Base-by-base conservation (phyloP, 495 filamentous ascomycete genomes). In the Filosporella fistucella region DNA sequence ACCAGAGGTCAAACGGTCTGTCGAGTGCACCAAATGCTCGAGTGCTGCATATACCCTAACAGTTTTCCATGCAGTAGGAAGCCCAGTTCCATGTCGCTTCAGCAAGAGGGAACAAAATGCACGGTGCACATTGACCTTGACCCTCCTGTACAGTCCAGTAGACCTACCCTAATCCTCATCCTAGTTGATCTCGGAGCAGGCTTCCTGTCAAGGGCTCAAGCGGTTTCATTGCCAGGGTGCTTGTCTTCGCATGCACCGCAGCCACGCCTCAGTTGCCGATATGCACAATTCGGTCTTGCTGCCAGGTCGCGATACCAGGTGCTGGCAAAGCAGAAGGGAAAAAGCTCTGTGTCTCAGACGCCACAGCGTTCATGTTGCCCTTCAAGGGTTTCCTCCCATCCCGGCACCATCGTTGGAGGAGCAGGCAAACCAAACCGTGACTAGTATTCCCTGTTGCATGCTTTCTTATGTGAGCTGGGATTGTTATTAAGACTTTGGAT, bases 381-480 rank as follows among this genome's bases (percentile, higher is more conserved):
- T 33, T 17, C n/a, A 14, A 11, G 23, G 22, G 34, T n/a, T 47
- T 18, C 14, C 23, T 36, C 23, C 17, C 34, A 23, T 39, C 13
- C 40, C 48, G 53, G 38, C 53, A 55, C 46, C 52, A 55, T 55
- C 47, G 46, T 47, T 50, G 52, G 47, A 55, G 51, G 42, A n/a
- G n/a, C n/a, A n/a, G n/a, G n/a, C n/a, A n/a, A n/a, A n/a, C n/a
- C n/a, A n/a, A n/a, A 38, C 20, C 16, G 45, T 21, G 33, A 37
- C 32, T 51, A 50, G 21, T 32, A 10, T 35, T 37, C 53, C 53
- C 30, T 42, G 48, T 39, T 41, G 37, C 43, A 48, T 32, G 23
- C 24, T 32, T 43, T 43, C 42, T 52, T 49, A 54, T 45, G 42
- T 50, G 18, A 40, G n/a, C 30, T 33, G 50, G 36, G 18, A 17